Evolutionary conservation across 2,329 filamentous ascomycete genomes (phyloP), one percentile per base, ranked within the genome.

Genomic region (Sporothrix mexicana): DNA sequence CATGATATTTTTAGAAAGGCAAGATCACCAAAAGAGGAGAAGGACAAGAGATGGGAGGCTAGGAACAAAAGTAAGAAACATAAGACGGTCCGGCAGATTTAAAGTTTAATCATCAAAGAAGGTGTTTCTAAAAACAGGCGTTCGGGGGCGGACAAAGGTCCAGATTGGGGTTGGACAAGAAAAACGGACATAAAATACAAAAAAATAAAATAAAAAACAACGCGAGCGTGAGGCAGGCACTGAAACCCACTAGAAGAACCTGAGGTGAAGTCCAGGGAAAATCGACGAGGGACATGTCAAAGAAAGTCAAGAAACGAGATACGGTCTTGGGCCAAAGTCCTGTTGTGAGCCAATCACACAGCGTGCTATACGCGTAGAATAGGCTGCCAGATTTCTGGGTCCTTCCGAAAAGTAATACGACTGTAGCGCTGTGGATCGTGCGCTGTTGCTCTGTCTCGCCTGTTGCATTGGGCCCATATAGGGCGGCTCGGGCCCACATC

Each of bases 351-450:
- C 59, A 64, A 64, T 64, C 59, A 20, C 20, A 64, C 20, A 2
- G 59, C 41, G 12, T 6, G n/a, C 9, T 64, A 47, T 66, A 20
- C 61, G 41, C 61, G n/a, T 20, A 47, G 15, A 2, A 20, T 43
- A 66, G 61, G 61, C 61, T 66, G 41, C 41, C 61, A 45, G 61
- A 64, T 62, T 59, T 61, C 43, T 23, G 59, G 36, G 59, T 62
- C 6, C 36, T 62, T 59, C 55, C n/a, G 57, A 36, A 36, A 36
- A 36, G 30, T 36, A 36, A 6, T n/a, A n/a, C n/a, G n/a, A n/a
- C 10, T 47, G 61, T 45, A 23, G 41, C 61, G 59, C 17, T 9
- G 36, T 62, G 59, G 59, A 23, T 45, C 17, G 12, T 45, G 9
- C n/a, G n/a, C 41, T 5, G 7, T 36, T 36, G 30, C 30, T 36